Conservation (phyloP, 2,329 filamentous ascomycete species). For the Sclerotinia minor region DNA sequence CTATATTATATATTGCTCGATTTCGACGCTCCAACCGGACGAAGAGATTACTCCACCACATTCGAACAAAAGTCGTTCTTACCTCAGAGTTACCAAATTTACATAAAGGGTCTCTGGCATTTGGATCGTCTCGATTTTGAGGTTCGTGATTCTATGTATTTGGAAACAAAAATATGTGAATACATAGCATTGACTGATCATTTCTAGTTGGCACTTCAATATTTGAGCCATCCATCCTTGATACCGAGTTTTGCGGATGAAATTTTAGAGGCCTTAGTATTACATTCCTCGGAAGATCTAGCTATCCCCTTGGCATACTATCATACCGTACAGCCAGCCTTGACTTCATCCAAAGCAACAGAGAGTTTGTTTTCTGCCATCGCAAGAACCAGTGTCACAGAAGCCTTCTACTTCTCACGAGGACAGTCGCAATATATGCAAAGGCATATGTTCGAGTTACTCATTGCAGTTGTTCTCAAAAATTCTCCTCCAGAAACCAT, state of each 20-base stretch:
- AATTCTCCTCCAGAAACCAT: slow-evolving; percentile 44
- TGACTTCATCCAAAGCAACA: slow-evolving; percentile 63
- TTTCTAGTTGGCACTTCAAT: slow-evolving; percentile 64
- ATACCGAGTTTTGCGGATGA: slow-evolving; percentile 82
- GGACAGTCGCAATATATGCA: slow-evolving; percentile 62
- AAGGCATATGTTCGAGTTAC: slow-evolving; percentile 63
- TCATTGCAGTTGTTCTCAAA: slow-evolving; percentile 60
- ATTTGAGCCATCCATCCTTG: slow-evolving; percentile 76
- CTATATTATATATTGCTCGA: slow-evolving; percentile 84
- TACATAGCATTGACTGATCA: slow-evolving; percentile 33
- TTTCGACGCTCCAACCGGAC: slow-evolving; percentile 50
- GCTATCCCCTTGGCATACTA: slow-evolving; percentile 75
- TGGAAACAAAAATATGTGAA: neutral
- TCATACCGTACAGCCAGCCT: slow-evolving; percentile 69
- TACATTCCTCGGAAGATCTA: slow-evolving; percentile 60
- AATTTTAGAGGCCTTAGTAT: slow-evolving; percentile 69
- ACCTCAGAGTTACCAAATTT: slow-evolving; percentile 73
- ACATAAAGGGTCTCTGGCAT: slow-evolving; percentile 80
- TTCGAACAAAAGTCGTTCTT: slow-evolving; percentile 66
- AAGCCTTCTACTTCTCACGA: slow-evolving; percentile 73
- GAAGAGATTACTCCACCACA: slow-evolving; percentile 50
- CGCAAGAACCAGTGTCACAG: slow-evolving; percentile 64
- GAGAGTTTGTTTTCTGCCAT: slow-evolving; percentile 70
- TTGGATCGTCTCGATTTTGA: slow-evolving; percentile 71
- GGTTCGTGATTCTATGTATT: slow-evolving; percentile 44